Percentiles rank a stretch among this genome's conserved stretches.
These are phyloP conservation scores for Xylaria digitata DNA, from an alignment of 2,329 filamentous ascomycete species.

Conservation along the genomic window DNA sequence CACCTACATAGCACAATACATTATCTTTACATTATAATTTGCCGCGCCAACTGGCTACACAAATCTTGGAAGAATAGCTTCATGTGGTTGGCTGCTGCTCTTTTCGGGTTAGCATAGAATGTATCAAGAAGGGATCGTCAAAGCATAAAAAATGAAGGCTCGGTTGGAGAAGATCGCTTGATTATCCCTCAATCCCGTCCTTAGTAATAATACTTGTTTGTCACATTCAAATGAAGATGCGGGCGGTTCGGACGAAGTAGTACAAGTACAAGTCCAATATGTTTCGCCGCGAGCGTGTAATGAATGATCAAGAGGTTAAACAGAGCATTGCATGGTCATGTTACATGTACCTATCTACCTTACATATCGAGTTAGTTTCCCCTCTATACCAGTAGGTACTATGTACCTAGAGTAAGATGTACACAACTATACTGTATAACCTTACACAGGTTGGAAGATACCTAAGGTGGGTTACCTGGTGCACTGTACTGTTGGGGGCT, in stretches of 20 bases:
- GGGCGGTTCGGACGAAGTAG: not conserved
- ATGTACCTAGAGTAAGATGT: too few species aligned
- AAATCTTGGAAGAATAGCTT: conserved; percentile 14
- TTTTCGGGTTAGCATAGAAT: conserved; percentile 22
- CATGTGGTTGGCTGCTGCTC: conserved; percentile 18
- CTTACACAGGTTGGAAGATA: too few species aligned
- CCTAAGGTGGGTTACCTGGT: too few species aligned
- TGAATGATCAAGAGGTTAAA: not conserved
- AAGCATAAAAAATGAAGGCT: conserved; percentile 1
- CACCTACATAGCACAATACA: not conserved
- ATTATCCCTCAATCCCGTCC: not conserved
- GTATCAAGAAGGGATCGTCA: conserved; percentile 30
- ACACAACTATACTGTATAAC: too few species aligned
- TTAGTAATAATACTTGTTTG: not conserved
- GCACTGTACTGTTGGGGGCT: not conserved
- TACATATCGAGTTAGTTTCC: too few species aligned
- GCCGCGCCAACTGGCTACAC: too few species aligned
- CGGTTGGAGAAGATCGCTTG: not conserved
- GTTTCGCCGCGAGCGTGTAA: not conserved
- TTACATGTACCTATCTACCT: too few species aligned
- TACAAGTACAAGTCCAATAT: not conserved
- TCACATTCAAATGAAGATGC: not conserved
- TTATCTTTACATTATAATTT: not conserved
- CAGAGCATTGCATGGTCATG: too few species aligned
- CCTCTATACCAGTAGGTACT: too few species aligned